Evolutionary conservation across 495 filamentous ascomycete species (phyloP), one percentile per base, ranked within the genome.

Genomic region (Beverwykella pulmonaria): DNA sequence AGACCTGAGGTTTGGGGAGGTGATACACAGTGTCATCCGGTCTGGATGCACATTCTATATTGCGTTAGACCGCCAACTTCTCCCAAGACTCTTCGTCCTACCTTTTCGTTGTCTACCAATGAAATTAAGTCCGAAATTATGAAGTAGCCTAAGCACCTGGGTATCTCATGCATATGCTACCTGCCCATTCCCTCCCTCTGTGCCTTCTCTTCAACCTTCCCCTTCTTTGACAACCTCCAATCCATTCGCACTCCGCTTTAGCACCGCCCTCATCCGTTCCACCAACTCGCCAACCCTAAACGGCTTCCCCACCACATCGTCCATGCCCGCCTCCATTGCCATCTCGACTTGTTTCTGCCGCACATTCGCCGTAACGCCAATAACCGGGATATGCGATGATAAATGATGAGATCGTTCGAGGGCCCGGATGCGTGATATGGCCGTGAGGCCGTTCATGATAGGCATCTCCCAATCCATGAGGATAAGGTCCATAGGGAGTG

Each of bases 391-490:
- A 59, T 64, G 59, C 0, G n/a, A n/a, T n/a, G n/a, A n/a, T n/a
- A n/a, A n/a, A 55, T 60, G n/a, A 41, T 67, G n/a, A 74, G 27
- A 25, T 55, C 62, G 23, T 46, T 73, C 62, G 36, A 73, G 46
- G 20, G 69, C 60, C 6, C 76, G 60, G 10, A 78, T 75, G 57
- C 62, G 49, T 1, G 29, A 44, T 1, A 70, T 67, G 6, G 64
- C 65, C 0, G 71, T 61, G 10, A 74, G 68, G 39, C 76, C 76
- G 57, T 75, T 64, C 68, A 76, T 72, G 19, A 75, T 61, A 1
- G 76, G 76, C 76, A 78, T 78, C 49, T 78, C 72, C 63, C 65
- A 60, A 50, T 78, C 76, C 75, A 78, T 75, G 8, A 78, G 68
- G 3, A 78, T 65, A 27, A 53, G 58, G 29, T 39, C 47, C 22